These are phyloP conservation scores for Colletotrichum sp. DNA, from an alignment of 2,329 filamentous ascomycete genomes.

Conservation along the genomic window DNA sequence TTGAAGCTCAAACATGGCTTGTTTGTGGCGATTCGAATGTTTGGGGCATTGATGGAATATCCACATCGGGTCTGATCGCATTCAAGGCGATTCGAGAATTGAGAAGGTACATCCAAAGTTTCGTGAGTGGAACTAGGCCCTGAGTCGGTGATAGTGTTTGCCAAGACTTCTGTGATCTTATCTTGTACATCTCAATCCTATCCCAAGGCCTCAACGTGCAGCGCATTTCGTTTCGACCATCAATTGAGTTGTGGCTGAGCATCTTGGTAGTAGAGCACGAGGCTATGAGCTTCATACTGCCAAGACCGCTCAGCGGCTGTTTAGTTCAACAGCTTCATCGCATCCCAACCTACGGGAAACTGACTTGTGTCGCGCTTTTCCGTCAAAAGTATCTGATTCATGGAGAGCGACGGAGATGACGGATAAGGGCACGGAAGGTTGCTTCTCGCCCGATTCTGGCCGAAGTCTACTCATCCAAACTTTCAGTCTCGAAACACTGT, in stretches of 20 bases:
- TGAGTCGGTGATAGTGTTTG: background rate
- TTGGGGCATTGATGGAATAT: background rate
- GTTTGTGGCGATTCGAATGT: background rate
- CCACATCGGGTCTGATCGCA: background rate
- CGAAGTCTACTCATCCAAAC: background rate
- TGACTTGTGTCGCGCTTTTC: background rate
- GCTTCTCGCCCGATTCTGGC: background rate
- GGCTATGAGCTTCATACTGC: background rate
- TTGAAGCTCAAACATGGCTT: background rate
- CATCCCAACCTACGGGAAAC: background rate
- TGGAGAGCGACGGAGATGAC: background rate
- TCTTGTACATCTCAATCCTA: background rate
- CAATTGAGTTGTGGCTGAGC: background rate
- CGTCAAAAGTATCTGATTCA: background rate
- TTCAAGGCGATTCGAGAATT: background rate
- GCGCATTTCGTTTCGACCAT: background rate
- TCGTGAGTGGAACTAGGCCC: background rate
- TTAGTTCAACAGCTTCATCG: background rate
- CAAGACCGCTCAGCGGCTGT: background rate
- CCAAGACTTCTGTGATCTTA: background rate
- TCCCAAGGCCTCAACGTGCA: background rate
- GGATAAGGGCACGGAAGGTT: background rate
- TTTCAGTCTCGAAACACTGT: background rate
- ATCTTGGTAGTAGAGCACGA: background rate
- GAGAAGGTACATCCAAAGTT: background rate